Evolutionary conservation across 1,139 yeast genomes (phyloP), one percentile per base, ranked within the genome.

Genomic region (Scheffersomyces insectosa): DNA sequence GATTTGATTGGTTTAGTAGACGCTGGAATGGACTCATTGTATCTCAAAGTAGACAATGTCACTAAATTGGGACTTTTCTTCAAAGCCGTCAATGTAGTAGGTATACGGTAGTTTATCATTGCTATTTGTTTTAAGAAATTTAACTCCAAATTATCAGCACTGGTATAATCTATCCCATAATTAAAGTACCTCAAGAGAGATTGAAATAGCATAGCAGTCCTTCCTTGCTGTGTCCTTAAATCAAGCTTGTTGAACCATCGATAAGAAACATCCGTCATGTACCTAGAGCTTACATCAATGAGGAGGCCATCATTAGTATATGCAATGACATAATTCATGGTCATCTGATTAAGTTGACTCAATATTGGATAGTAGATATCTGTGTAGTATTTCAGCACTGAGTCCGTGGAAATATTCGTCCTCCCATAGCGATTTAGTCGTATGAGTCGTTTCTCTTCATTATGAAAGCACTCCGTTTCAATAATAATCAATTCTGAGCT

Each of bases 231-330:
- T 1, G 68, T 63, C 28, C 72, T 49, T 23, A 69, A 53, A 48
- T 70, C 74, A 32, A 68, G 48, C 35, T 52, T 55, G 15, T 57
- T 49, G 45, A 68, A 69, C 58, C 60, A 67, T 30, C 75, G 47
- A 42, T 67, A 68, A 3, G 69, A 53, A 3, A 69, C 59, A 44
- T 66, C 60, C 8, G 54, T 50, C 72, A 68, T 69, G 42, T 70
- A 70, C 33, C 76, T 46, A 0, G 73, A 48, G 36, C 68, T 62
- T 0, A 68, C 70, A 43, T 70, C 75, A n/a, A 62, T 13, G 4
- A 63, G 46, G 13, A 55, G 45, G 28, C 57, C 52, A 1, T 54
- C 39, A 20, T 47, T 38, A 35, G 57, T 59, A 4, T 64, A 45
- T 4, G 68, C 45, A 3, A 70, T 46, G 0, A 68, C 72, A 45